Evolutionary conservation across 495 filamentous ascomycete genomes (phyloP).

Genomic region (Penicillium cataractarum): DNA sequence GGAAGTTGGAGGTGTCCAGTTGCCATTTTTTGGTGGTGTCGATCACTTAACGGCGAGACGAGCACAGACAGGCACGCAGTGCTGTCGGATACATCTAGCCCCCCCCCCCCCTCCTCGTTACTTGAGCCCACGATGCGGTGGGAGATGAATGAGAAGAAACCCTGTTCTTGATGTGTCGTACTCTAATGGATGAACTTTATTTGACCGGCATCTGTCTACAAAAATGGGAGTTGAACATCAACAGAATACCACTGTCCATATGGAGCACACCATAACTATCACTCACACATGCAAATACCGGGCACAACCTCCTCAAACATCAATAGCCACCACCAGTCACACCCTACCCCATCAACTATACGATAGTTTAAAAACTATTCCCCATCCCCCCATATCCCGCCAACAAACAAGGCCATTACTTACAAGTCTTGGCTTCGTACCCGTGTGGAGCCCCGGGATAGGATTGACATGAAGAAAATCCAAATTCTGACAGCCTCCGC

Average conservation of each 20-base stretch:
- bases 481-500: slow-evolving; percentile 1
- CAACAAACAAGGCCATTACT: not conserved
- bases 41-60: slow-evolving; percentile 8
- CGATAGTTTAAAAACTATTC: not conserved
- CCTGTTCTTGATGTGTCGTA: not conserved
- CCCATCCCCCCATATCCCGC: not conserved
- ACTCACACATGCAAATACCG: not conserved
- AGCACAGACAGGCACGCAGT: slow-evolving; percentile 8
- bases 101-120: not conserved
- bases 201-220: not conserved
- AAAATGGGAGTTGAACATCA: not conserved
- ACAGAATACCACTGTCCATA: too few species aligned
- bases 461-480: not conserved
- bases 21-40: slow-evolving; percentile 1
- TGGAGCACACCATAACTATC: not conserved
- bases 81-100: not conserved
- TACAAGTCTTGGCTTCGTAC: not conserved
- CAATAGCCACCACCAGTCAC: not conserved
- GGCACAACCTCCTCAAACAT: not conserved
- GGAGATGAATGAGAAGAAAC: not conserved
- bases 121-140: not conserved
- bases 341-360: not conserved
- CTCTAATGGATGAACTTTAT: not conserved
- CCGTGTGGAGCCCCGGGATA: slow-evolving; percentile 1
- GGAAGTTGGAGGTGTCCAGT: not conserved